Evolutionary conservation across 2,329 filamentous ascomycete species (phyloP), one percentile per base, ranked within the genome.

Genomic region (Pleomassaria siparia): DNA sequence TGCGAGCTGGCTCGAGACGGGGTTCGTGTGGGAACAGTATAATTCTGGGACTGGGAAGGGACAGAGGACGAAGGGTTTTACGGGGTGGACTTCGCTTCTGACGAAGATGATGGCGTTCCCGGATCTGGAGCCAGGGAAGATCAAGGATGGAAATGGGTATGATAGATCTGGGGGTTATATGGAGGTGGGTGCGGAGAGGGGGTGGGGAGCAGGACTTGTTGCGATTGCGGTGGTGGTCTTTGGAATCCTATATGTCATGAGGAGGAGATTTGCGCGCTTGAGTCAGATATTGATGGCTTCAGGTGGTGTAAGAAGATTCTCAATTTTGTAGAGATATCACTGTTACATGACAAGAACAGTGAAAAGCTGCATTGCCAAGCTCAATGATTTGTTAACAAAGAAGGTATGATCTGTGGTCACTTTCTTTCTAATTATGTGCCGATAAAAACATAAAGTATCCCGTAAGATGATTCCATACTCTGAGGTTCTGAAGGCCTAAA

Each of bases 11-110:
- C 78, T 86, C 66, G 83, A 89, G 65, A 97, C 94, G 0, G 92
- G 92, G 15, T 97, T 97, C 68, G 94, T 92, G 0, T 99, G 92
- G 92, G 94, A 99, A 74, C 94, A 99, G 74, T 99, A 97, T 72
- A 89, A 95, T 69, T 90, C 91, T 0, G 90, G 96, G 61, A 95
- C 89, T 3, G 94, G 94, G 37, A 82, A 82, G 44, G 94, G 94
- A n/a, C 92, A 97, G 77, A 81, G 94, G 33, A 97, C 91, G 4
- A 91, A 96, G 77, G 92, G 97, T 72, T 96, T 96, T 68, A 95
- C 91, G 0, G 91, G 91, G 43, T 96, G 91, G 91, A 96, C 91
- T 29, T 94, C 89, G 70, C 76, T 96, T 69, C 88, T 96, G 43
- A 90, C 96, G 46, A 95, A 94, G 76, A 88, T 96, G 59, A 95